These are phyloP conservation scores for Nemania sp. DNA, from an alignment of 2,329 filamentous ascomycete species.

Conservation along the genomic window DNA sequence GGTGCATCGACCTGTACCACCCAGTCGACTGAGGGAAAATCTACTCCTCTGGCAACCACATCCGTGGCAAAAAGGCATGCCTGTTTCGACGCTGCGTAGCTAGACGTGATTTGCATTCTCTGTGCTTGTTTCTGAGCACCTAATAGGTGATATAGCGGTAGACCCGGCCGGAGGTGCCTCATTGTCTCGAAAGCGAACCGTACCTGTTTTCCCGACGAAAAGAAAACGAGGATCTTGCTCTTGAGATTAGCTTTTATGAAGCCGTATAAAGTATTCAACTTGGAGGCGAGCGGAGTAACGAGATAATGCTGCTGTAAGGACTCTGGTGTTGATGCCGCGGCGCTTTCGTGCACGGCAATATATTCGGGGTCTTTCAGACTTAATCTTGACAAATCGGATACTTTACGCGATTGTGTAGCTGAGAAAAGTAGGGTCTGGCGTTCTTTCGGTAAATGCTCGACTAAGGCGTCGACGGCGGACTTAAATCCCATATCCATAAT, in stretches of 20 bases:
- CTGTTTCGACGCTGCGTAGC: constrained; percentile 83
- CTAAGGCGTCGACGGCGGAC: constrained; percentile 86
- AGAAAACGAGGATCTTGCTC: constrained; percentile 93
- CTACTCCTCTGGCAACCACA: constrained; percentile 91
- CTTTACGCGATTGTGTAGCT: constrained; percentile 93
- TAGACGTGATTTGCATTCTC: constrained; percentile 85
- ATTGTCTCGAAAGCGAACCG: constrained; percentile 94
- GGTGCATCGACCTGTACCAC: constrained; percentile 99
- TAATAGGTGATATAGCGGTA: constrained; percentile 87
- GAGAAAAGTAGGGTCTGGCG: constrained; percentile 95
- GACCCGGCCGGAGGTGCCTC: constrained; percentile 91
- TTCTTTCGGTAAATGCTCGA: constrained; percentile 87
- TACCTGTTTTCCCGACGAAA: constrained; percentile 96
- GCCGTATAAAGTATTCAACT: constrained; percentile 91
- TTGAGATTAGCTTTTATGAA: constrained; percentile 94
- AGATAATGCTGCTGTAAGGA: constrained; percentile 93
- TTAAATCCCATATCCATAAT: constrained; percentile 99
- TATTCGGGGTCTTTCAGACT: constrained; percentile 94
- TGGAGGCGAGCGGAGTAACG: constrained; percentile 84
- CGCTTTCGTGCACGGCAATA: constrained; percentile 89
- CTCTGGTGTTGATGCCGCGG: constrained; percentile 81
- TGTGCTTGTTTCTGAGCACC: constrained; percentile 83
- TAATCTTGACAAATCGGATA: constrained; percentile 89
- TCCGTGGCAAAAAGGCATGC: constrained; percentile 96
- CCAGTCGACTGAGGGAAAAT: constrained; percentile 98